Conservation (phyloP, 495 filamentous ascomycete genomes). For the Penicillium steckii region DNA sequence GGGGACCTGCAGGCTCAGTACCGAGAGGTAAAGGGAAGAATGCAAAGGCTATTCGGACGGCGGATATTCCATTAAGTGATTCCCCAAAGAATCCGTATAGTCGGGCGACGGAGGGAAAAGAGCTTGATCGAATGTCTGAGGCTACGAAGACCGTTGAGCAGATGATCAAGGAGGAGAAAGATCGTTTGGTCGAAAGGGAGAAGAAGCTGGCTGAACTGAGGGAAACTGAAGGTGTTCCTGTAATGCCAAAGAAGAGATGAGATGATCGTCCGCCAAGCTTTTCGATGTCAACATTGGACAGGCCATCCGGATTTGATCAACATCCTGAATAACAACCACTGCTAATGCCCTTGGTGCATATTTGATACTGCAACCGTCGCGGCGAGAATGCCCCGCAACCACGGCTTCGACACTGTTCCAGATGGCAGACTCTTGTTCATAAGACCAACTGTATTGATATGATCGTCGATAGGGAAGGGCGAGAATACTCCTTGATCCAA, state of each 20-base stretch:
- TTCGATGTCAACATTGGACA: not conserved
- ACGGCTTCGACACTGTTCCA: too few species aligned
- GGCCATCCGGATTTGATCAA: not conserved
- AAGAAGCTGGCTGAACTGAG: constrained; percentile 62
- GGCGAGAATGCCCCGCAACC: too few species aligned
- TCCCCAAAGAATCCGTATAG: constrained; percentile 70
- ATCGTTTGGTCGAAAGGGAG: constrained; percentile 59
- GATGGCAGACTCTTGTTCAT: not conserved
- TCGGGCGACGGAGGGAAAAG: constrained; percentile 67
- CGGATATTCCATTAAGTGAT: constrained; percentile 66
- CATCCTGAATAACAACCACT: not conserved
- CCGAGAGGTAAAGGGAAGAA: constrained; percentile 48
- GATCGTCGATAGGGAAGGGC: not conserved
- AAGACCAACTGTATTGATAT: not conserved
- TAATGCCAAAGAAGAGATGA: constrained; percentile 43
- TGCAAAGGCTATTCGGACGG: constrained; percentile 55
- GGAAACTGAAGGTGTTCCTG: constrained; percentile 50
- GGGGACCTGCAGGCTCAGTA: constrained; percentile 44
- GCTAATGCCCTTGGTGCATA: not conserved
- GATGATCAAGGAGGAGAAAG: constrained; percentile 67
- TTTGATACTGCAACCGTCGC: not conserved
- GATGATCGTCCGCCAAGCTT: constrained; percentile 23
- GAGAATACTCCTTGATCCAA: not conserved
- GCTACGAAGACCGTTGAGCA: constrained; percentile 68
- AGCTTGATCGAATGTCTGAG: constrained; percentile 57